Percentiles rank a stretch among this genome's conserved stretches.
These are phyloP conservation scores for Digitaria exilis DNA, from an alignment of 202 grass and related monocot genomes.

Conservation along the genomic window DNA sequence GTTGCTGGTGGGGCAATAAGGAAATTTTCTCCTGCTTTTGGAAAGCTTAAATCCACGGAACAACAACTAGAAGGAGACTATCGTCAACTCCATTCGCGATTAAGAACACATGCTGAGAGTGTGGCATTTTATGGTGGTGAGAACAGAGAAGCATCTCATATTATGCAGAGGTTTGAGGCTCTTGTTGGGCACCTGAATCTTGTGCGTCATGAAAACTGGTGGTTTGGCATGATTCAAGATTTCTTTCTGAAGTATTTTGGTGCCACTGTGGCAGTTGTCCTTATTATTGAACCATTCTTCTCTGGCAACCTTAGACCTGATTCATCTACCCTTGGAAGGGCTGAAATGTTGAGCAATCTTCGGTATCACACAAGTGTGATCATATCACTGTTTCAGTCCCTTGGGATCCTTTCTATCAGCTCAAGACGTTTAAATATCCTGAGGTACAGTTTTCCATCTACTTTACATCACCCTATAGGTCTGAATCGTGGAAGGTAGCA, in stretches of 20 bases:
- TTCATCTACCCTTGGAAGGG: conserved; percentile 92
- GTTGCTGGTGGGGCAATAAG: conserved; percentile 82
- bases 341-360: conserved; percentile 99
- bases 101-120: conserved; percentile 99
- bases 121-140: conserved; percentile 98
- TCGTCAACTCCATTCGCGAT: conserved; percentile 88
- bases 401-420: conserved; percentile 93
- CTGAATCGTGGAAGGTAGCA: not conserved
- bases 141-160: conserved; percentile 86
- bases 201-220: conserved; percentile 96
- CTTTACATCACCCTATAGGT: conserved; percentile 11
- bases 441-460: conserved; percentile 57
- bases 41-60: conserved; percentile 93
- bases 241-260: conserved; percentile 98
- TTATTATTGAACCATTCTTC: conserved; percentile 99
- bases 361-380: conserved; percentile 98
- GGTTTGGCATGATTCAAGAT: conserved; percentile 99
- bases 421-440: conserved; percentile 92
- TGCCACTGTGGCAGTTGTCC: conserved; percentile 92
- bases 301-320: conserved; percentile 90
- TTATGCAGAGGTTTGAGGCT: conserved; percentile 74
- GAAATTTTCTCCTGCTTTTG: conserved; percentile 95
- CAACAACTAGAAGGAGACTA: conserved; percentile 98
- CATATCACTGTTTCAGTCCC: conserved; percentile 94
- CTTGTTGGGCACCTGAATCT: conserved; percentile 83